These are phyloP conservation scores for Tylopilus balloui DNA, from an alignment of 768 basidiomycete species.

Conservation along the genomic window DNA sequence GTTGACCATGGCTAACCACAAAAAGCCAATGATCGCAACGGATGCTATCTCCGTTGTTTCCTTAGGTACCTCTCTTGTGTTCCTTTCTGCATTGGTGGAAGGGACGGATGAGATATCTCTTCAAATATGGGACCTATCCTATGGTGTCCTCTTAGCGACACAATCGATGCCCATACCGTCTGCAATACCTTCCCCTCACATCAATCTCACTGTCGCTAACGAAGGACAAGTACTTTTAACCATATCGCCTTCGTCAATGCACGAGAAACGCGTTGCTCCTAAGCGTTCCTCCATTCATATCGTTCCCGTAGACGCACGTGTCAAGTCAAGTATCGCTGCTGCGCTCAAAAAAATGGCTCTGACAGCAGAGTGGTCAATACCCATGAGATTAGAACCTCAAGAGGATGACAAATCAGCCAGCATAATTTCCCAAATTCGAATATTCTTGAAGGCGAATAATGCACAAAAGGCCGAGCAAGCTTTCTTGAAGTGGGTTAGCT, in stretches of 20 bases:
- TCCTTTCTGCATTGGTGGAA: slow-evolving; percentile 44
- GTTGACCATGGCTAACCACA: slow-evolving; percentile 9
- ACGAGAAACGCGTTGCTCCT: slow-evolving; percentile 3
- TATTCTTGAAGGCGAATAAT: slow-evolving; percentile 40
- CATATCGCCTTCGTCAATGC: slow-evolving; percentile 35
- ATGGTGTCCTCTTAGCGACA: slow-evolving; percentile 56
- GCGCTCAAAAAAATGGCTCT: slow-evolving; percentile 52
- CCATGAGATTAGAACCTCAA: slow-evolving; percentile 1
- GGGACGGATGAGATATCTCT: slow-evolving; percentile 42
- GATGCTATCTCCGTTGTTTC: slow-evolving; percentile 40
- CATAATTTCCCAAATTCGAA: slow-evolving; percentile 37
- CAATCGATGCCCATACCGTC: slow-evolving; percentile 50
- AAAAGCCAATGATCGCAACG: slow-evolving; percentile 9
- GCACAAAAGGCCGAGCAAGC: slow-evolving; percentile 51
- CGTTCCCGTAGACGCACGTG: slow-evolving; percentile 51
- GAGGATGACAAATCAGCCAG: slow-evolving; percentile 25
- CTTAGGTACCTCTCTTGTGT: slow-evolving; percentile 52
- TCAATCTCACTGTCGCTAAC: slow-evolving; percentile 32
- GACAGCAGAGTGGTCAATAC: slow-evolving; percentile 44
- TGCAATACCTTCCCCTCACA: slow-evolving; percentile 30
- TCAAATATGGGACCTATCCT: slow-evolving; percentile 67
- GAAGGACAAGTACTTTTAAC: slow-evolving; percentile 51
- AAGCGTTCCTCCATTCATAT: slow-evolving; percentile 52
- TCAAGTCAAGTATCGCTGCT: slow-evolving; percentile 55
- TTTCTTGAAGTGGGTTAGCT: slow-evolving; percentile 60